Conservation (phyloP, 768 basidiomycete genomes). For the Chiua virens region DNA sequence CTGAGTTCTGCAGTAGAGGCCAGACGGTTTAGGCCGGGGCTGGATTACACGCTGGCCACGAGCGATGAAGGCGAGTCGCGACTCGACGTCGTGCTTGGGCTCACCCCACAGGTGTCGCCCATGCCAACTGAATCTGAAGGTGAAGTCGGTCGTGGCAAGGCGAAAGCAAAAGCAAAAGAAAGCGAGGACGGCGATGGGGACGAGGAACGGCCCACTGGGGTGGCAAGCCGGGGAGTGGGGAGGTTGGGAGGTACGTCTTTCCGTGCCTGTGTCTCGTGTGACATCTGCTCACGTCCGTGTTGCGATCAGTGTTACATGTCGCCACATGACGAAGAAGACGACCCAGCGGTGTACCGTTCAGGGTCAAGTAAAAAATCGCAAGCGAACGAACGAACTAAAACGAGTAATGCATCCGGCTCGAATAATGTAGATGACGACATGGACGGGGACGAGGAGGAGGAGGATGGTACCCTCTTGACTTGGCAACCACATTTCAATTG, state of each 20-base stretch:
- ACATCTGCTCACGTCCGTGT: not conserved
- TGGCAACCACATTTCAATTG: conserved; percentile 90
- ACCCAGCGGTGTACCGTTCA: conserved; percentile 89
- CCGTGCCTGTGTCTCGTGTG: not conserved
- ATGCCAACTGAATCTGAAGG: conserved; percentile 12
- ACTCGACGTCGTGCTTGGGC: conserved; percentile 81
- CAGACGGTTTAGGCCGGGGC: conserved; percentile 84
- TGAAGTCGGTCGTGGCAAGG: conserved; percentile 23
- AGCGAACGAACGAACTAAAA: conserved; percentile 13
- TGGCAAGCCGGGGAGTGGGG: conserved; percentile 83
- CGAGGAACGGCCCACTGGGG: conserved; percentile 37
- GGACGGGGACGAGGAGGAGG: conserved; percentile 43
- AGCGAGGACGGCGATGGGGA: conserved; percentile 24
- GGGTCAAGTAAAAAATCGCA: conserved; percentile 41
- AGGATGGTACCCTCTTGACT: conserved; percentile 78
- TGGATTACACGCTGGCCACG: conserved; percentile 94
- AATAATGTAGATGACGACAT: conserved; percentile 3
- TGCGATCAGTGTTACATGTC: conserved; percentile 83
- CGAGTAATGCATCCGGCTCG: conserved; percentile 17
- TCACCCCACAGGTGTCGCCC: conserved; percentile 64
- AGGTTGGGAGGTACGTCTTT: conserved; percentile 81
- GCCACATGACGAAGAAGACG: conserved; percentile 91
- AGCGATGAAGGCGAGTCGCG: conserved; percentile 79
- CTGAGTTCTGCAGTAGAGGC: conserved; percentile 75
- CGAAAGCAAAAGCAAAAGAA: conserved; percentile 16